Evolutionary conservation across 2,329 filamentous ascomycete genomes (phyloP).

Genomic region (Penicillium sp.): DNA sequence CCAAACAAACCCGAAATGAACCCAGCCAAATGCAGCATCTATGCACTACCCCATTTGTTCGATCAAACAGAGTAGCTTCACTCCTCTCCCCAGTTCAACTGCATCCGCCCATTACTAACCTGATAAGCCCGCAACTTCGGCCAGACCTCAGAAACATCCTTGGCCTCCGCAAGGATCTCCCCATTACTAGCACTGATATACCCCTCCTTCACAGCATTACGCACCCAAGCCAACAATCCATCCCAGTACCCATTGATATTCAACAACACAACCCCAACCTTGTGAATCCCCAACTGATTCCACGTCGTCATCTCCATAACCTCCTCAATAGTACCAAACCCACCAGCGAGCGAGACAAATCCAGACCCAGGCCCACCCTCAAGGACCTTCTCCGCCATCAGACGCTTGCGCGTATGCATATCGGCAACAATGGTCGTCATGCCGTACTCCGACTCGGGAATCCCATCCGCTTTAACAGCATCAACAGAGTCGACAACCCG

Average conservation of each 20-base stretch:
- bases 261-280: slow-evolving; percentile 71
- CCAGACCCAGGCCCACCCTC: slow-evolving; percentile 77
- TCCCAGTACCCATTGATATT: slow-evolving; percentile 94
- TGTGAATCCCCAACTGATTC: slow-evolving; percentile 95
- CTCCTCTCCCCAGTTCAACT: slow-evolving; percentile 75
- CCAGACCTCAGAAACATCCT: slow-evolving; percentile 69
- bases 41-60: background rate
- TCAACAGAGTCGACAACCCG: slow-evolving; percentile 56
- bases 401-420: slow-evolving; percentile 93
- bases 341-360: slow-evolving; percentile 84
- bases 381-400: slow-evolving; percentile 89
- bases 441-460: slow-evolving; percentile 60
- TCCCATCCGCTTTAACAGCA: slow-evolving; percentile 19
- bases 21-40: background rate
- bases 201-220: slow-evolving; percentile 68
- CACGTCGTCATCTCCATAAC: slow-evolving; percentile 90
- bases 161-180: slow-evolving; percentile 75
- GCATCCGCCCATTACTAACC: slow-evolving; percentile 70
- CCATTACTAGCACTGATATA: slow-evolving; percentile 72
- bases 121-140: slow-evolving; percentile 69
- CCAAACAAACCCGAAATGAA: background rate
- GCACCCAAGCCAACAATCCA: slow-evolving; percentile 78
- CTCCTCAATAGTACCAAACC: slow-evolving; percentile 95
- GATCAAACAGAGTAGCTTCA: slow-evolving; percentile 31
- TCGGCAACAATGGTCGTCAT: slow-evolving; percentile 83